These are phyloP conservation scores for Cotoneaster glaucophyllus DNA, from an alignment of 306 rosid species.

Conservation along the genomic window DNA sequence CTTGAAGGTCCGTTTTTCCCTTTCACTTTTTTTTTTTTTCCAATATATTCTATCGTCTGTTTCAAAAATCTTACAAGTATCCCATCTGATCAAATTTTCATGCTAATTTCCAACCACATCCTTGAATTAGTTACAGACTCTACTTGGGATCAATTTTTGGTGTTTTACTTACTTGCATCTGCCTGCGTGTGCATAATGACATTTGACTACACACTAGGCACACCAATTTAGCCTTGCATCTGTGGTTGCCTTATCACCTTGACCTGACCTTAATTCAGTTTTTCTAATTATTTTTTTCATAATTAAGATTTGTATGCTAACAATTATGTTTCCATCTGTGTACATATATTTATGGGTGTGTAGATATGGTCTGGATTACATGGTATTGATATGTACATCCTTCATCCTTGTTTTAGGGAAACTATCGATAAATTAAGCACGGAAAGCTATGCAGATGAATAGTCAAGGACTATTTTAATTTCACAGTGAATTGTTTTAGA, in stretches of 20 bases:
- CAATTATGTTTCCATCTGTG: neutral
- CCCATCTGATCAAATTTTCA: neutral
- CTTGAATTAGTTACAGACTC: neutral
- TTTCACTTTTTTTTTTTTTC: too few species aligned
- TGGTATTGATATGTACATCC: neutral
- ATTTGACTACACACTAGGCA: neutral
- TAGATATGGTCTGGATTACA: neutral
- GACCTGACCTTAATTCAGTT: neutral
- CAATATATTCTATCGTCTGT: neutral
- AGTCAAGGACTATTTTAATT: neutral
- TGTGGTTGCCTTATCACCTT: neutral
- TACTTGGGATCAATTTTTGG: neutral
- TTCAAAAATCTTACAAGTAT: neutral
- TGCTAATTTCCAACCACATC: neutral
- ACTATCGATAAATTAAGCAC: neutral
- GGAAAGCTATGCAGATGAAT: neutral
- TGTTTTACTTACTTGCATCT: neutral
- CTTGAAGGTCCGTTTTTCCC: conserved; percentile 59
- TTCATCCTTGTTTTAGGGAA: neutral
- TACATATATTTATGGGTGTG: neutral
- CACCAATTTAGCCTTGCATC: neutral
- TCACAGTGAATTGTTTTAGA: neutral
- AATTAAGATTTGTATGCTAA: neutral
- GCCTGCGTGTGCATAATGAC: neutral
- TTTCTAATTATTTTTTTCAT: neutral